Evolutionary conservation across 139 green algal species (phyloP).

Genomic region (Chlamydomonas eustigma): DNA sequence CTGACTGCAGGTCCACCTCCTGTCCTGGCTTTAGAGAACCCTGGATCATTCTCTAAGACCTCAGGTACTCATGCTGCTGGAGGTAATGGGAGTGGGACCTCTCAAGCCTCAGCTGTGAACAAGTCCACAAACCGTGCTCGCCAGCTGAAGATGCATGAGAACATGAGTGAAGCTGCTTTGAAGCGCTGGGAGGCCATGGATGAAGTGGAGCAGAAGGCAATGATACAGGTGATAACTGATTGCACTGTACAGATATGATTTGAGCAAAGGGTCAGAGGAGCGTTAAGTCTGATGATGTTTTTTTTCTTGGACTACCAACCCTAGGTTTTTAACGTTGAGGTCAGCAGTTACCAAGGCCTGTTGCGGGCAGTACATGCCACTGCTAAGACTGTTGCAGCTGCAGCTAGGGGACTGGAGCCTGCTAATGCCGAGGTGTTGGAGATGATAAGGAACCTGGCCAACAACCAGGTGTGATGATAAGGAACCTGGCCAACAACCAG

Average conservation of each 20-base stretch:
- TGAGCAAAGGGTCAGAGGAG: too few relatives aligned
- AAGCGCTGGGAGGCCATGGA: conserved; percentile 25
- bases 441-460: conserved; percentile 20
- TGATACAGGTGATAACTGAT: conserved; percentile 26
- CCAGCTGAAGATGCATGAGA: conserved; percentile 36
- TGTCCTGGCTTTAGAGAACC: too few relatives aligned
- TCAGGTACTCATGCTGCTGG: not conserved
- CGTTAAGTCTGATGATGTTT: too few relatives aligned
- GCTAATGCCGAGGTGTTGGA: conserved; percentile 13
- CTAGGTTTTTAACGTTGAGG: not conserved
- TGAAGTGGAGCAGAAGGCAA: conserved; percentile 17
- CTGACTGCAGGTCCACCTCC: too few relatives aligned
- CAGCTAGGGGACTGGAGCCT: conserved; percentile 1
- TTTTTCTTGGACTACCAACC: not conserved
- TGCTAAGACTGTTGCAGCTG: not conserved
- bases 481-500: too few relatives aligned
- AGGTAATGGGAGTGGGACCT: not conserved
- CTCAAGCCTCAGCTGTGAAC: not conserved
- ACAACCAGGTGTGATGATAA: conserved; percentile 17
- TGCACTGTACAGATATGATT: too few relatives aligned
- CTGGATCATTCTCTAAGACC: too few relatives aligned
- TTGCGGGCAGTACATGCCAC: not conserved
- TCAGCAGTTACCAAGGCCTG: not conserved
- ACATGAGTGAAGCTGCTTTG: conserved; percentile 25
- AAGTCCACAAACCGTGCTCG: conserved; percentile 14